Conservation (phyloP, 306 rosid genomes). For the Fragaria vesca region DNA sequence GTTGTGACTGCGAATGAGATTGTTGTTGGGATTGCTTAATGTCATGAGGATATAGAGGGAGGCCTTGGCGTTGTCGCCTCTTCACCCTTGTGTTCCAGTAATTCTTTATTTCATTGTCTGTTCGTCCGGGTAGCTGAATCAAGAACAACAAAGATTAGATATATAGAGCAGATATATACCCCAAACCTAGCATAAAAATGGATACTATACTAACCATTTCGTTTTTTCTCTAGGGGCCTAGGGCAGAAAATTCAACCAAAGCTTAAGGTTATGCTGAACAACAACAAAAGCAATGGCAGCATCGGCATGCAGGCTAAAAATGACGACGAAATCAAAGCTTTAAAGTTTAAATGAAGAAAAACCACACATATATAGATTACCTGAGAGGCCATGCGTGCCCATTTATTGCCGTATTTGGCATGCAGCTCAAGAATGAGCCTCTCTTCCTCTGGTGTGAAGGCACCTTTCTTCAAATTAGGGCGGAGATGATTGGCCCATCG, state of each 20-base stretch:
- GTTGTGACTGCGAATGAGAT: slow-evolving; percentile 15
- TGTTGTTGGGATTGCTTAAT: slow-evolving; percentile 23
- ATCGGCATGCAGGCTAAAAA: neutral
- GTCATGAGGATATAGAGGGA: slow-evolving; percentile 62
- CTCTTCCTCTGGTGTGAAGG: slow-evolving; percentile 74
- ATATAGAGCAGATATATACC: neutral
- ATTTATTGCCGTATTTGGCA: slow-evolving; percentile 79
- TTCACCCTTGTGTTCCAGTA: slow-evolving; percentile 93
- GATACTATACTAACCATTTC: neutral
- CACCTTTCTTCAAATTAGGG: slow-evolving; percentile 83
- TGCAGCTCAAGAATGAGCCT: slow-evolving; percentile 76
- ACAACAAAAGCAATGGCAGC: neutral
- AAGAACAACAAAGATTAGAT: neutral
- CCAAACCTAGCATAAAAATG: neutral
- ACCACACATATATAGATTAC: slow-evolving; percentile 25
- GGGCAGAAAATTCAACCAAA: neutral
- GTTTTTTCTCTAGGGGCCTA: neutral
- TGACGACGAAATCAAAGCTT: neutral
- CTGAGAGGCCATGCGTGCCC: slow-evolving; percentile 97
- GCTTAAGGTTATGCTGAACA: neutral
- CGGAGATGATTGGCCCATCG: slow-evolving; percentile 97
- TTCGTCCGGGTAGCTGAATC: slow-evolving; percentile 81
- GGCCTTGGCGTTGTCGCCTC: slow-evolving; percentile 74
- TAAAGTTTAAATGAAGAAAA: neutral
- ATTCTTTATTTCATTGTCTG: slow-evolving; percentile 92